Evolutionary conservation across 2,329 filamentous ascomycete species (phyloP), one percentile per base, ranked within the genome.

Genomic region (Colletotrichum nymphaeae): DNA sequence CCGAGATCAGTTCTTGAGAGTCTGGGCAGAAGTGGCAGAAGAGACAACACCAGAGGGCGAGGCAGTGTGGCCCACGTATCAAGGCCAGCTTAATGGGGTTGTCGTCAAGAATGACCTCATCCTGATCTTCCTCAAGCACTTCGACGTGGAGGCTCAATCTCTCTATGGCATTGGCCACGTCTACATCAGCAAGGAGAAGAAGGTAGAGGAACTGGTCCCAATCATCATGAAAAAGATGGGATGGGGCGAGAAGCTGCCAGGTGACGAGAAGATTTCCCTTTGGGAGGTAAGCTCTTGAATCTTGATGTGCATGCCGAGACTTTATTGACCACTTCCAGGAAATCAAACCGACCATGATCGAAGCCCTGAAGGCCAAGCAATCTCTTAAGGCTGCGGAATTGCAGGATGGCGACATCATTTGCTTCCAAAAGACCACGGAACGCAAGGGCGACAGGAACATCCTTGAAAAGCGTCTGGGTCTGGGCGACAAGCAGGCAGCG

Each of bases 281-380:
- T 98, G 92, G 85, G 97, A 99, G 84, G 89, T 90, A 83, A 75
- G 84, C 75, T 28, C 24, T 49, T 19, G 7, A 46, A 22, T 24
- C 19, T 12, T 26, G 19, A n/a, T 37, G 22, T 65, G 42, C 28
- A 37, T n/a, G 5, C 30, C 2, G 32, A 9, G 24, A 19, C 4
- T 37, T 65, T 65, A 72, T 78, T 79, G 78, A 80, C 58, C 49
- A 9, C 68, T 62, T 30, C 37, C 72, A 90, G 88, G 97, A 99
- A 86, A 98, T 99, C 84, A 99, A 98, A 84, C 95, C 95, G 64
- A 94, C 92, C 73, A 98, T 98, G 95, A 98, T 99, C 76, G 97
- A 99, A 80, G 89, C 90, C 7, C 93, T 99, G 86, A 98, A 98
- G 84, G 90, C 93, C 0, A 98, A 98, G 84, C 92, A 95, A 79